phyloP scores from a whole-genome alignment of 495 filamentous ascomycete species.

The Aspergillus funiculosus region DNA sequence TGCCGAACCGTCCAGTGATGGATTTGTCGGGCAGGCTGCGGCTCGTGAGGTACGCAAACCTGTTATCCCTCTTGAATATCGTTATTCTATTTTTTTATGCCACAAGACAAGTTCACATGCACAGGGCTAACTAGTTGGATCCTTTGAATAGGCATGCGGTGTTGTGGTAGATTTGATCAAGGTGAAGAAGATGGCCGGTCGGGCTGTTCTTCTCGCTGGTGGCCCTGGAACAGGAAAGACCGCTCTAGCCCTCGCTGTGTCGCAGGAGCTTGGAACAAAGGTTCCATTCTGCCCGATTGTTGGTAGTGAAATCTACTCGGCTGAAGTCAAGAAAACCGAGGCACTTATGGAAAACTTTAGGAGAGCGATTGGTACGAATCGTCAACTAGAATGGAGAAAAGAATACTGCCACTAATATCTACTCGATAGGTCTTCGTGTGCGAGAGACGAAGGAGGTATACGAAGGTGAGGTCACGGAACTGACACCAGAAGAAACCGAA shows the following conservation, averaged over 20 bases:
- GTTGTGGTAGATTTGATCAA: constrained; percentile 92
- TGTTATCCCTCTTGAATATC: background rate
- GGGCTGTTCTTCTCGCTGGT: constrained; percentile 87
- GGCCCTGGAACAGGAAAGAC: constrained; percentile 96
- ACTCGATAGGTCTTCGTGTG: constrained; percentile 63
- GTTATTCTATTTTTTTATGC: background rate
- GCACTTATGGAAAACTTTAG: constrained; percentile 98
- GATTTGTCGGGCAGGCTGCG: constrained; percentile 82
- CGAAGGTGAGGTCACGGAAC: constrained; percentile 92
- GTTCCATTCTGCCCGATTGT: constrained; percentile 97
- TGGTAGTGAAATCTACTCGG: constrained; percentile 92
- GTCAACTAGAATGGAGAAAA: background rate
- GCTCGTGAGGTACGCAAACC: constrained; percentile 67
- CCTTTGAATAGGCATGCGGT: constrained; percentile 67
- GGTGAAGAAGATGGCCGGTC: constrained; percentile 92
- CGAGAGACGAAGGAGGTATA: constrained; percentile 98
- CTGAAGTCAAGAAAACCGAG: constrained; percentile 98
- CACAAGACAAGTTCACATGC: background rate
- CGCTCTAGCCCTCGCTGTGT: constrained; percentile 86
- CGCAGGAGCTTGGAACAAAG: constrained; percentile 92
- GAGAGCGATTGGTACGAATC: constrained; percentile 71
- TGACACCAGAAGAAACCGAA: constrained; percentile 95
- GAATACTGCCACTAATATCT: constrained; percentile 16
- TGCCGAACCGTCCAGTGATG: constrained; percentile 67
- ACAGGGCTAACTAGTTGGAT: constrained; percentile 11